A percentile compares a stretch with the other conserved stretches of the same genome.
phyloP scores from a whole-genome alignment of 495 filamentous ascomycete genomes.

The Aeminium ludgeri region DNA sequence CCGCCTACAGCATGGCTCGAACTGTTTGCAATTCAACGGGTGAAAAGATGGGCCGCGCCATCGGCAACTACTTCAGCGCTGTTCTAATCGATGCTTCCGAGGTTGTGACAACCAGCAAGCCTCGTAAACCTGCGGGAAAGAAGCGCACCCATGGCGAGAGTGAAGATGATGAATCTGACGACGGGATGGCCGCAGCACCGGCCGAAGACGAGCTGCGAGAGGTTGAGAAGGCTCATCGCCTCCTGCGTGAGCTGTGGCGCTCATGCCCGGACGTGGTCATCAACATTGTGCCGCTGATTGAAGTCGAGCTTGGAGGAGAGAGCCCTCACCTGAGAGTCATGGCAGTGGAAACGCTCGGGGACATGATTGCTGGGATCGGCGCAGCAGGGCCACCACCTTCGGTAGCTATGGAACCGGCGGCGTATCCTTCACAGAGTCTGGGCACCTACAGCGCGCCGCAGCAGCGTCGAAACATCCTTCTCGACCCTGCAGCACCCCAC shows the following conservation, averaged over 20 bases:
- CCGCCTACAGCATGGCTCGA: conserved; percentile 92
- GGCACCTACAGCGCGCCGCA: conserved; percentile 36
- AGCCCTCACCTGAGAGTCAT: conserved; percentile 70
- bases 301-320: conserved; percentile 81
- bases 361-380: conserved; percentile 82
- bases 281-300: conserved; percentile 86
- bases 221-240: conserved; percentile 68
- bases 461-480: conserved; percentile 46
- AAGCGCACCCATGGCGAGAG: conserved; percentile 25
- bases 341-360: conserved; percentile 83
- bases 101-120: conserved; percentile 19
- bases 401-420: conserved; percentile 55
- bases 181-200: conserved; percentile 42
- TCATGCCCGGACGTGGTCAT: conserved; percentile 75
- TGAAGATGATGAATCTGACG: conserved; percentile 48
- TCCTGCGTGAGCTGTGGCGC: conserved; percentile 88
- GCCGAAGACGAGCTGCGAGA: conserved; percentile 75
- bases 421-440: conserved; percentile 60
- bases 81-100: conserved; percentile 79
- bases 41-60: conserved; percentile 82
- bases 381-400: conserved; percentile 67
- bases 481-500: conserved; percentile 62
- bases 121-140: conserved; percentile 27
- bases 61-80: conserved; percentile 93
- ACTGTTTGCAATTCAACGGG: conserved; percentile 77